Evolutionary conservation across 164 flowering plant genomes (phyloP).

Genomic region (Liquidambar formosana): DNA sequence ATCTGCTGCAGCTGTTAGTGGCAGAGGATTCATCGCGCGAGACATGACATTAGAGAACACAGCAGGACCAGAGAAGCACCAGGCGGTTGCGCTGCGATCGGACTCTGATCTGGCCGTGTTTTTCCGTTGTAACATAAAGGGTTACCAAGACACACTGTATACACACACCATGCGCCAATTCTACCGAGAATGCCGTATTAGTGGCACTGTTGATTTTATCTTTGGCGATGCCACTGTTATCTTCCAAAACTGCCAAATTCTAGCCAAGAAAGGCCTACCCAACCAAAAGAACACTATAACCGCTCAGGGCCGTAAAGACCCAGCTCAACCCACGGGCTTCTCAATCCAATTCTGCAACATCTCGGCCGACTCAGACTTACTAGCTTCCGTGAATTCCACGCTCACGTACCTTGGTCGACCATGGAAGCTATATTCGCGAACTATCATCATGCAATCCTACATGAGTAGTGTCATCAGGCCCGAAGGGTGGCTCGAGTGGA

Average conservation of each 20-base stretch:
- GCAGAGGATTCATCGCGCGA: constrained; percentile 60
- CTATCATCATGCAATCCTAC: constrained; percentile 66
- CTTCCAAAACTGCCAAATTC: constrained; percentile 71
- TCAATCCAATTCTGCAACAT: constrained; percentile 77
- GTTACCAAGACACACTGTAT: constrained; percentile 67
- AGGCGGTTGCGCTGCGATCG: constrained; percentile 64
- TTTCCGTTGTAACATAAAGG: constrained; percentile 41
- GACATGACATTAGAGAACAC: constrained; percentile 72
- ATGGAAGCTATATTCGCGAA: constrained; percentile 74
- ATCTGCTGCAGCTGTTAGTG: constrained; percentile 72
- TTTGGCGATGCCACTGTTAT: constrained; percentile 75
- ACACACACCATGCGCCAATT: constrained; percentile 74
- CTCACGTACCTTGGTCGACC: constrained; percentile 83
- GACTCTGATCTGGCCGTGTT: constrained; percentile 58
- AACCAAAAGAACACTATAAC: constrained; percentile 83
- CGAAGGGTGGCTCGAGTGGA: constrained; percentile 86
- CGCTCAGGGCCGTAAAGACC: constrained; percentile 80
- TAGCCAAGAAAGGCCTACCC: constrained; percentile 59
- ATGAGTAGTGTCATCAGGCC: constrained; percentile 53
- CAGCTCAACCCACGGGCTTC: constrained; percentile 69
- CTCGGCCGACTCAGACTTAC: constrained; percentile 54
- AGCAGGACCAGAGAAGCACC: constrained; percentile 60
- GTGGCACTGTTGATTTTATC: constrained; percentile 88
- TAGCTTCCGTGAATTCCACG: constrained; percentile 31
- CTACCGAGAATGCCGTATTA: constrained; percentile 72